These are phyloP conservation scores for Spinellus fusiger DNA, from an alignment of 192 early-diverging fungal genomes.

Conservation along the genomic window DNA sequence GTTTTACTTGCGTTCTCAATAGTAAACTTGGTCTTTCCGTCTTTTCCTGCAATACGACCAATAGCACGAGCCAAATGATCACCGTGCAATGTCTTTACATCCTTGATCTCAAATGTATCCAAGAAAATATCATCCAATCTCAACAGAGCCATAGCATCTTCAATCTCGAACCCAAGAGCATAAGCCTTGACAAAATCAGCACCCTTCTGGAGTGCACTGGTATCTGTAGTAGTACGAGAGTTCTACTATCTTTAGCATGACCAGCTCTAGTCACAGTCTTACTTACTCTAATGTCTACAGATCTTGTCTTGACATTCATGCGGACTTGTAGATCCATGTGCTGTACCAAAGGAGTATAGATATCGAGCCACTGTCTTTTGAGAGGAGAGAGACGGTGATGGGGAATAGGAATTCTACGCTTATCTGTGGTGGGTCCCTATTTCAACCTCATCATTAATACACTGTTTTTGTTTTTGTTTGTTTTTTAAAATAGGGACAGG, in stretches of 20 bases:
- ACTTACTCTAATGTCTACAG: slow-evolving; percentile 80
- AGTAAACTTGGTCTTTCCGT: slow-evolving; percentile 94
- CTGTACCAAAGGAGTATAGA: slow-evolving; percentile 95
- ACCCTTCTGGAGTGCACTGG: slow-evolving; percentile 90
- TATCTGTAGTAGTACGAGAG: slow-evolving; percentile 79
- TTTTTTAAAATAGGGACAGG: too few relatives aligned
- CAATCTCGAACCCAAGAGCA: slow-evolving; percentile 88
- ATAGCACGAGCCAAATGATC: slow-evolving; percentile 97
- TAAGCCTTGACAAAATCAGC: slow-evolving; percentile 96
- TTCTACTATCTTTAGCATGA: slow-evolving; percentile 34
- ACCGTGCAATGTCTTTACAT: slow-evolving; percentile 90
- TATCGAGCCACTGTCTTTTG: slow-evolving; percentile 89
- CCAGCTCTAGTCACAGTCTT: neutral
- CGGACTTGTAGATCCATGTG: slow-evolving; percentile 93
- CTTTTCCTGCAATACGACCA: slow-evolving; percentile 96
- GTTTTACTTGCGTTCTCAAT: slow-evolving; percentile 98
- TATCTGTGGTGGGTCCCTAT: slow-evolving; percentile 38
- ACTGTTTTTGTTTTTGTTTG: neutral
- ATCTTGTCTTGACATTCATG: slow-evolving; percentile 86
- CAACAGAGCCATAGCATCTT: slow-evolving; percentile 89
- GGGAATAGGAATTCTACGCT: slow-evolving; percentile 89
- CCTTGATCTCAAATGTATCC: slow-evolving; percentile 97
- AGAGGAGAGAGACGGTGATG: slow-evolving; percentile 88
- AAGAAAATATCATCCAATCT: slow-evolving; percentile 95
- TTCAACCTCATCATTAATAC: too few relatives aligned